phyloP scores from a whole-genome alignment of 1,139 yeast genomes.

The Lodderomyces beijingensis region DNA sequence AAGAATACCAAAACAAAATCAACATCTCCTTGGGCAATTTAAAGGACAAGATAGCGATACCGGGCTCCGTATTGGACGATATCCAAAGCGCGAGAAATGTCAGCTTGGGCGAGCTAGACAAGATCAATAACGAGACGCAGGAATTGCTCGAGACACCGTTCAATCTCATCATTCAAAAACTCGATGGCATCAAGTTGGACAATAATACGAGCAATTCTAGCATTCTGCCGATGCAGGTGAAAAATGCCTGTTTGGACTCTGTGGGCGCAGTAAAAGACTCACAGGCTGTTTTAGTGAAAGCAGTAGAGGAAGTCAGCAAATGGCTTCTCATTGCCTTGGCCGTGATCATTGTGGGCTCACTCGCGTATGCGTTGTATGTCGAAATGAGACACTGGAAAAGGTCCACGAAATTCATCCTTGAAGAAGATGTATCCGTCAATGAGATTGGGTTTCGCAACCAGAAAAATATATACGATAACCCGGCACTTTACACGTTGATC shows the following conservation, averaged over 20 bases:
- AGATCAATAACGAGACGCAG: constrained; percentile 36
- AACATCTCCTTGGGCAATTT: constrained; percentile 57
- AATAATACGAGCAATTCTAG: constrained; percentile 3
- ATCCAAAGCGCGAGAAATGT: constrained; percentile 39
- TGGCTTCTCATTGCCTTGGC: constrained; percentile 10
- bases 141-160: constrained; percentile 19
- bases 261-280: constrained; percentile 7
- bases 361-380: constrained; percentile 7
- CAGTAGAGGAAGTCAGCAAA: constrained; percentile 9
- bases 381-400: constrained; percentile 12
- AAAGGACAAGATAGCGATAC: constrained; percentile 52
- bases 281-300: constrained; percentile 8
- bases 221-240: constrained; percentile 9
- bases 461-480: constrained; percentile 11
- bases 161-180: constrained; percentile 12
- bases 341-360: constrained; percentile 7
- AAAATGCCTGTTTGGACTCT: constrained; percentile 9
- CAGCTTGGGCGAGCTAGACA: constrained; percentile 55
- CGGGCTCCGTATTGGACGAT: constrained; percentile 52
- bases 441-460: constrained; percentile 11
- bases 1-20: constrained; percentile 37
- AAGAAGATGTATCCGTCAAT: constrained; percentile 3
- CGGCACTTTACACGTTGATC: constrained; percentile 7
- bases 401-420: constrained; percentile 9
- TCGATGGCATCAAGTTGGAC: constrained; percentile 13